phyloP scores from a whole-genome alignment of 176 grass and related monocot genomes.

The Typha latifolia region DNA sequence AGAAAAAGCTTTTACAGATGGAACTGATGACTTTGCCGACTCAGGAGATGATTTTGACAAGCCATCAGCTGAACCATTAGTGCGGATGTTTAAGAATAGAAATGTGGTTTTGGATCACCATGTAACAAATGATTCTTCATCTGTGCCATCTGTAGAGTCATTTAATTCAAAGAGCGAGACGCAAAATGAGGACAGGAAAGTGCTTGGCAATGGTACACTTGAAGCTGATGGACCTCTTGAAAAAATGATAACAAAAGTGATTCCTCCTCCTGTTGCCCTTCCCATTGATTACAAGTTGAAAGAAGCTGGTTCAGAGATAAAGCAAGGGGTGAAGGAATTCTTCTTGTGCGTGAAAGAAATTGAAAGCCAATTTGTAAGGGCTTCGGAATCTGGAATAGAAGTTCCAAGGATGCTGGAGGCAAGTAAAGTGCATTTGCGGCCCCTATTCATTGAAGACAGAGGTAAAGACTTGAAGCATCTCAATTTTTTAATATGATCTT shows the following conservation, averaged over 20 bases:
- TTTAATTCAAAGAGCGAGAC: slow-evolving; percentile 19
- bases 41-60: slow-evolving; percentile 91
- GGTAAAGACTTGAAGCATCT: slow-evolving; percentile 36
- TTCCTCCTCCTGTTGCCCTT: slow-evolving; percentile 14
- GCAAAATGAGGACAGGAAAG: slow-evolving; percentile 23
- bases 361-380: slow-evolving; percentile 73
- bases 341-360: slow-evolving; percentile 72
- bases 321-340: slow-evolving; percentile 38
- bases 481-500: not conserved
- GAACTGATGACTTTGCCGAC: slow-evolving; percentile 50
- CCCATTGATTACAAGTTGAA: slow-evolving; percentile 47
- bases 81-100: slow-evolving; percentile 66
- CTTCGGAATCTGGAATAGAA: slow-evolving; percentile 88
- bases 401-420: slow-evolving; percentile 97
- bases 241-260: slow-evolving; percentile 20
- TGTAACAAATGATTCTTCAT: slow-evolving; percentile 24
- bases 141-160: slow-evolving; percentile 30
- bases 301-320: slow-evolving; percentile 34
- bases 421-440: slow-evolving; percentile 70
- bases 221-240: slow-evolving; percentile 51
- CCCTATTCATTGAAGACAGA: slow-evolving; percentile 59
- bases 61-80: slow-evolving; percentile 64
- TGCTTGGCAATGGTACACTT: slow-evolving; percentile 42
- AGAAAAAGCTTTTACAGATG: slow-evolving; percentile 43
- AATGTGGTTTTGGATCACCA: slow-evolving; percentile 41